Evolutionary conservation across 257 asterid species (phyloP).

Genomic region (Nyctanthes arbortristis): DNA sequence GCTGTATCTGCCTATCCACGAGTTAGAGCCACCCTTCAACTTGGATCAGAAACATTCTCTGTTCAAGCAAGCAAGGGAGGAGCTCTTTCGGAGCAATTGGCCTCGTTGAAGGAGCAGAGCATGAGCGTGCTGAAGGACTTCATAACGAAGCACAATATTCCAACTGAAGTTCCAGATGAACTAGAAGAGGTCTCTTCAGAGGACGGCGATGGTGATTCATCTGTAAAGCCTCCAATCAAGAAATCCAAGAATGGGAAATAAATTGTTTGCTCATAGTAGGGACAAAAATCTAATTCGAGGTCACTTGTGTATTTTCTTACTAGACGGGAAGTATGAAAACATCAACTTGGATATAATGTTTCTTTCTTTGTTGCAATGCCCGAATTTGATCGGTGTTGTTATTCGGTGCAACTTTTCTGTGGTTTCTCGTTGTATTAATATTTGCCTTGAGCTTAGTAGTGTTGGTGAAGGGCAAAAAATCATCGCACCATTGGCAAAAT

Average conservation of each 20-base stretch:
- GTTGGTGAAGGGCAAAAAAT: too few species aligned
- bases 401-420: too few species aligned
- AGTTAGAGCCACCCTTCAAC: slow-evolving; percentile 69
- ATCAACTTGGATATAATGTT: too few species aligned
- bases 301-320: too few species aligned
- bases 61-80: slow-evolving; percentile 62
- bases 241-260: slow-evolving; percentile 68
- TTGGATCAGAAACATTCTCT: slow-evolving; percentile 70
- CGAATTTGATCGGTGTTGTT: too few species aligned
- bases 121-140: slow-evolving; percentile 81
- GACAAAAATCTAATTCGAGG: background rate
- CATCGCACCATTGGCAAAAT: too few species aligned
- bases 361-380: too few species aligned
- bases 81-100: slow-evolving; percentile 67
- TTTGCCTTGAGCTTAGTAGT: too few species aligned
- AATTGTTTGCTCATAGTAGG: slow-evolving; percentile 11
- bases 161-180: slow-evolving; percentile 85
- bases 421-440: too few species aligned
- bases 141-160: slow-evolving; percentile 76
- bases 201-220: slow-evolving; percentile 52
- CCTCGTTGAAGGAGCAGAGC: slow-evolving; percentile 77
- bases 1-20: slow-evolving; percentile 23
- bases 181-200: slow-evolving; percentile 78
- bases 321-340: too few species aligned
- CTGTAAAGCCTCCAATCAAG: slow-evolving; percentile 61